Evolutionary conservation across 257 asterid species (phyloP), one percentile per base, ranked within the genome.

Genomic region (Plantago elongata): DNA sequence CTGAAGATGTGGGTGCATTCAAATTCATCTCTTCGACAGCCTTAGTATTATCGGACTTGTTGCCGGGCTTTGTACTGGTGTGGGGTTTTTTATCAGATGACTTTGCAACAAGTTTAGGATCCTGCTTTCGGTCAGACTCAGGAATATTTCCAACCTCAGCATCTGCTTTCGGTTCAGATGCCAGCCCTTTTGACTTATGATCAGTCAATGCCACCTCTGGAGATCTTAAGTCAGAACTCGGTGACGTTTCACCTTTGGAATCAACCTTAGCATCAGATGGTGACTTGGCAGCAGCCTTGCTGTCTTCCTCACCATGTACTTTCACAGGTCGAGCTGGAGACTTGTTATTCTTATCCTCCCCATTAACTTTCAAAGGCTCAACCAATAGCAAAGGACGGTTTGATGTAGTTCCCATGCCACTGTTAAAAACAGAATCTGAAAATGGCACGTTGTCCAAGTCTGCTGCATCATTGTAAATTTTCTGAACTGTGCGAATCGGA

Each of bases 401-500:
- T 38, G 94, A 68, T 22, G 79, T 70, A 45, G 81, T 66, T 52
- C 87, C 95, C 22, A 60, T 34, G 40, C 40, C 40, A 34, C 40
- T 71, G 42, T 58, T 79, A 58, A 77, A 81, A 51, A 78, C 63
- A 45, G 96, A 74, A 51, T 93, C 97, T 8, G 86, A 77, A 74
- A 61, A 83, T 38, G 99, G 96, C 59, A 83, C 69, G 49, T 72
- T 81, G 60, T 89, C 99, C 83, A 85, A 72, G 64, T 93, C 99
- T 13, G 90, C 99, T 12, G 93, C 80, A 69, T 93, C 99, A 34
- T 78, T 73, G 55, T 68, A 82, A 66, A 87, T 69, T 79, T 89
- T 93, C 78, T 93, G 96, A 42, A 93, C 89, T 2, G 97, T 89
- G 66, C 99, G 97, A 61, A 93, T 87, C 66, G 99, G 99, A 74